Base-by-base conservation (phyloP, 2,329 filamentous ascomycete genomes). In the Bisporella sp. region DNA sequence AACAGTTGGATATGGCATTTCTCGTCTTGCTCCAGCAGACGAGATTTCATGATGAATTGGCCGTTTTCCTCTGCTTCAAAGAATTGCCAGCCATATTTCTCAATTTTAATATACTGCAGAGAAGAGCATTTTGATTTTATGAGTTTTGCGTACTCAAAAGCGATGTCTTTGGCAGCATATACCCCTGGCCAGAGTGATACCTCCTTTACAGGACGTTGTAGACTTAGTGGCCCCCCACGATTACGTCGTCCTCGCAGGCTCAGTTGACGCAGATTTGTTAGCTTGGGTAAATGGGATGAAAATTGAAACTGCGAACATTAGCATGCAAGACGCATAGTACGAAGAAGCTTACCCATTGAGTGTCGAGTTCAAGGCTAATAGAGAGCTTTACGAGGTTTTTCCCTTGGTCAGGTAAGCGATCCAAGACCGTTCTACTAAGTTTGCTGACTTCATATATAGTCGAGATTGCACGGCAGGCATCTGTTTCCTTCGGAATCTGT, bases 21-120 rank as follows among this genome's bases (percentile, higher is more conserved):
- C 21, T 21, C 21, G 21, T 21, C 21, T 21, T 21, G 21, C 21
- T 21, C 21, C 21, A 21, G 21, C 21, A 2, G 21, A 21, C 21
- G 21, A 21, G 21, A 21, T 21, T 21, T 21, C 21, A 21, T 21
- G 21, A 21, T 21, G 21, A 21, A 21, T 21, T 2, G 21, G 21
- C 21, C 21, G 21, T 21, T 21, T 21, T 21, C 21, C 21, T 21
- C 21, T 21, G 21, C 21, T 21, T 21, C 21, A 21, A 21, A 21
- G 21, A 21, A 21, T 21, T 21, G 47, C 55, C 53, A 57, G n/a
- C 48, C 35, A 28, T 35, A 50, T 9, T 35, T 6, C 5, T 32
- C 42, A 13, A 55, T 54, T 8, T 46, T 33, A 21, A 56, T 48
- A 29, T 45, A 57, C 42, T 50, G 46, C 28, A 57, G 30, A 11